Conservation (phyloP, 768 basidiomycete genomes). For the Imleria badia region DNA sequence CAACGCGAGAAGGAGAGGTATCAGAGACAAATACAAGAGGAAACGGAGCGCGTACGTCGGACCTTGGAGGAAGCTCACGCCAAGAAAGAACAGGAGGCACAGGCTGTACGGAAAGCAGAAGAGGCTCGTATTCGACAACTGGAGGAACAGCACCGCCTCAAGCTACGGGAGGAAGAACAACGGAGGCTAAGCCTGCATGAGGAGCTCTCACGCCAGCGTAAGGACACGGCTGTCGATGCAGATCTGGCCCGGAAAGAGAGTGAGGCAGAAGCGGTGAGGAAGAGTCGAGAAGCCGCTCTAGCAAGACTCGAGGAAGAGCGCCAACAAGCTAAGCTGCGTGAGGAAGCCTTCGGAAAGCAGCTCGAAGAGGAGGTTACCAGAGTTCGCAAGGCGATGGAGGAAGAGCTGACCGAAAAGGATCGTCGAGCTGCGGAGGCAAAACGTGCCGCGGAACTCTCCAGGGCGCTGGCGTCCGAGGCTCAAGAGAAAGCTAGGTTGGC, state of each 20-base stretch:
- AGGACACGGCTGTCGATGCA: conserved; percentile 8
- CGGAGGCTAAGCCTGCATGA: conserved; percentile 25
- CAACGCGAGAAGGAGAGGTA: conserved; percentile 27
- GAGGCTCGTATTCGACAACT: conserved; percentile 25
- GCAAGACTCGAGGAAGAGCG: conserved; percentile 30
- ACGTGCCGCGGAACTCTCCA: conserved; percentile 30
- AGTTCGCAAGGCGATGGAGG: conserved; percentile 24
- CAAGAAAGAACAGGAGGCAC: conserved; percentile 25
- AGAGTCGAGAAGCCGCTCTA: conserved; percentile 17
- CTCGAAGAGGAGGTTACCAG: conserved; percentile 29
- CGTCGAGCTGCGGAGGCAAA: conserved; percentile 26
- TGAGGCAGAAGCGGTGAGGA: conserved; percentile 21
- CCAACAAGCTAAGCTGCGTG: conserved; percentile 21
- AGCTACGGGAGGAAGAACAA: conserved; percentile 30
- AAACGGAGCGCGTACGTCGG: conserved; percentile 26
- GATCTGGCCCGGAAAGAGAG: conserved; percentile 20
- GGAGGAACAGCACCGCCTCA: conserved; percentile 29
- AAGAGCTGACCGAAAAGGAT: conserved; percentile 23
- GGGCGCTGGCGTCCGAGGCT: conserved; percentile 23
- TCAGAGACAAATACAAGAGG: conserved; percentile 24
- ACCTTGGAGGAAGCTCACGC: conserved; percentile 25
- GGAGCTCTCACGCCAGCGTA: conserved; percentile 25
- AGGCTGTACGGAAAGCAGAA: conserved; percentile 19
- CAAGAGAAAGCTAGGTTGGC: conserved; percentile 30
- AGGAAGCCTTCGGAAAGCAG: conserved; percentile 23